Conservation (phyloP, 768 basidiomycete genomes). For the Suillus subalutaceus region DNA sequence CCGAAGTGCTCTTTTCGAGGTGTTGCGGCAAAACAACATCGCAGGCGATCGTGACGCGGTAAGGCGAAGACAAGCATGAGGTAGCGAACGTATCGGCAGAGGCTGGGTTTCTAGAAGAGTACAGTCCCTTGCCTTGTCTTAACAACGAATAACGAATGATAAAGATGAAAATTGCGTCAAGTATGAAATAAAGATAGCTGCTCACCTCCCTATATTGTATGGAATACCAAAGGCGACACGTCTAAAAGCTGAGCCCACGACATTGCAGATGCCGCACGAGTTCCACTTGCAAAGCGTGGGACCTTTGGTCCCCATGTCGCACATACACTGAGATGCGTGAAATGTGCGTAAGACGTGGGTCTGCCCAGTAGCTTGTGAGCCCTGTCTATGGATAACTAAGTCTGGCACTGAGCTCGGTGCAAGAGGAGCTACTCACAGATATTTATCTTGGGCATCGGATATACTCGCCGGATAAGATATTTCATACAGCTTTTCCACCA, state of each 20-base stretch:
- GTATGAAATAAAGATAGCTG: conserved; percentile 9
- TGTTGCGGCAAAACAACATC: conserved; percentile 47
- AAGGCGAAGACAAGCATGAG: conserved; percentile 67
- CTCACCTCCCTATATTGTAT: conserved; percentile 58
- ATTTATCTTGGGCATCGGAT: conserved; percentile 46
- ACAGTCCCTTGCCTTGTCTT: conserved; percentile 66
- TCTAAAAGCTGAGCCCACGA: conserved; percentile 59
- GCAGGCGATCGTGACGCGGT: conserved; percentile 66
- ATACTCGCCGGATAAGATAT: conserved; percentile 37
- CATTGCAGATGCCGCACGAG: conserved; percentile 68
- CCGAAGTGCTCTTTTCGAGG: conserved; percentile 27
- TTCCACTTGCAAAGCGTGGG: conserved; percentile 54
- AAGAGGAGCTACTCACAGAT: conserved; percentile 40
- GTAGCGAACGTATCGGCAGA: conserved; percentile 63
- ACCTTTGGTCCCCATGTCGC: conserved; percentile 63
- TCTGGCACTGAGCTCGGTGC: conserved; percentile 12
- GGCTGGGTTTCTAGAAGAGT: conserved; percentile 62
- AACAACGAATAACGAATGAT: neutral
- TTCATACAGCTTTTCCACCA: conserved; percentile 61
- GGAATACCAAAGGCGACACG: conserved; percentile 57
- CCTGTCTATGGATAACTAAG: conserved; percentile 19
- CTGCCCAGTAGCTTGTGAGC: conserved; percentile 39
- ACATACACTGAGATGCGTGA: conserved; percentile 68
- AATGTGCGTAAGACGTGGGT: conserved; percentile 58
- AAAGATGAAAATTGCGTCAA: conserved; percentile 8